Conservation (phyloP, 169 alveolate genomes). For the Perkinsus chesapeaki region DNA sequence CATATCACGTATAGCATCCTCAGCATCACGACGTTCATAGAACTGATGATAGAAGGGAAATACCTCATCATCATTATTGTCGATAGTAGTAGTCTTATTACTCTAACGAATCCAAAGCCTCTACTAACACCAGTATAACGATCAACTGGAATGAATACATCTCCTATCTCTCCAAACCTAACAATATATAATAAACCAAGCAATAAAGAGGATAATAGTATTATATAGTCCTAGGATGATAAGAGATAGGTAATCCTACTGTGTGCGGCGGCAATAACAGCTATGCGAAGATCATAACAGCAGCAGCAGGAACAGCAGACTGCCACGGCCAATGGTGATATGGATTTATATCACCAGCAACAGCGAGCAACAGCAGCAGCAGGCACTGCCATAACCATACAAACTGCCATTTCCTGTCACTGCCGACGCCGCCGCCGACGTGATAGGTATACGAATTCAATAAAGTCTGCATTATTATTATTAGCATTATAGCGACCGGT, state of each 20-base stretch:
- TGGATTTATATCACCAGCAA: no score
- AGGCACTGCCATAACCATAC: not conserved
- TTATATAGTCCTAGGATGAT: no score
- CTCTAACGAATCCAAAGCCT: not conserved
- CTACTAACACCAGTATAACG: not conserved
- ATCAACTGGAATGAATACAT: not conserved
- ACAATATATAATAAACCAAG: no score
- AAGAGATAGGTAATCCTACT: no score
- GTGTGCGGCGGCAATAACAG: no score
- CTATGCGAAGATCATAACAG: no score
- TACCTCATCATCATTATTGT: not conserved
- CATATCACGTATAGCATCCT: not conserved
- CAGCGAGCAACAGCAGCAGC: not conserved
- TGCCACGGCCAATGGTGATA: no score
- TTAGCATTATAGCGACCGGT: no score
- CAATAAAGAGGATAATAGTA: no score
- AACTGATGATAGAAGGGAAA: not conserved
- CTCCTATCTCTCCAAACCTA: not conserved
- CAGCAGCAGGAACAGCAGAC: no score
- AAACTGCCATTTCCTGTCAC: no score
- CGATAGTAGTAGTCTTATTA: not conserved
- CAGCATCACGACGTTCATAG: conserved; percentile 3
- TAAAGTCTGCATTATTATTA: no score
- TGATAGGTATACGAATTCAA: not conserved
- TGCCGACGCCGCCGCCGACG: not conserved